phyloP scores from a whole-genome alignment of 768 basidiomycete species.

The Amanita subjunquillea region DNA sequence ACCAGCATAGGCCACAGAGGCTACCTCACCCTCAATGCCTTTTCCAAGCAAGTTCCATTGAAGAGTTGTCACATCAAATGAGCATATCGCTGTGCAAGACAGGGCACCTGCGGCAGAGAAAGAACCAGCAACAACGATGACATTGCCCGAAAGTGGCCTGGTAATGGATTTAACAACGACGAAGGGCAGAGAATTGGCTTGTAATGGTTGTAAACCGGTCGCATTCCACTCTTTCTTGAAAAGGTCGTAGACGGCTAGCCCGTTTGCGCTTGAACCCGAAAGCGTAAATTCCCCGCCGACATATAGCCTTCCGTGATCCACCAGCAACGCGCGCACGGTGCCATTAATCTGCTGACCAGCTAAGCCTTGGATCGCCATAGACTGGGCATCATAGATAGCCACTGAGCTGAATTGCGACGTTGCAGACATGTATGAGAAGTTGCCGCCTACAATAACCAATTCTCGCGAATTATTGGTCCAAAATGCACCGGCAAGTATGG shows the following conservation, averaged over 20 bases:
- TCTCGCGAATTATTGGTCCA: constrained; percentile 78
- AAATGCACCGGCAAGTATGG: constrained; percentile 79
- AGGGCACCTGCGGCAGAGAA: constrained; percentile 73
- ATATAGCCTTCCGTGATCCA: constrained; percentile 60
- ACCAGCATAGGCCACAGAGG: constrained; percentile 71
- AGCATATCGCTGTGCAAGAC: constrained; percentile 69
- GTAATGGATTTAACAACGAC: constrained; percentile 69
- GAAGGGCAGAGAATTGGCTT: constrained; percentile 37
- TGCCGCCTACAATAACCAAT: constrained; percentile 78
- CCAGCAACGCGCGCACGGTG: constrained; percentile 65
- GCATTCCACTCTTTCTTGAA: constrained; percentile 50
- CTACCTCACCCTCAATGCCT: constrained; percentile 75
- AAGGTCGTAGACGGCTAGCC: constrained; percentile 79
- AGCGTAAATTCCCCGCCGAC: constrained; percentile 81
- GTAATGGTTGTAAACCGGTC: constrained; percentile 47
- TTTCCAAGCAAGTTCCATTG: constrained; percentile 76
- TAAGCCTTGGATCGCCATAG: constrained; percentile 41
- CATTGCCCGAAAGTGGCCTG: constrained; percentile 45
- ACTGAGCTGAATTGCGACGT: constrained; percentile 36
- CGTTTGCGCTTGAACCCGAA: constrained; percentile 43
- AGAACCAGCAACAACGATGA: constrained; percentile 78
- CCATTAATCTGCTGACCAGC: constrained; percentile 60
- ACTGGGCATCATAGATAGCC: constrained; percentile 58
- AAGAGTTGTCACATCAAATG: constrained; percentile 52
- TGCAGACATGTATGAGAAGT: constrained; percentile 56